Percentiles rank a stretch among this genome's conserved stretches.
These are phyloP conservation scores for Aureobasidium sp. DNA, from an alignment of 2,329 filamentous ascomycete species.

Conservation along the genomic window DNA sequence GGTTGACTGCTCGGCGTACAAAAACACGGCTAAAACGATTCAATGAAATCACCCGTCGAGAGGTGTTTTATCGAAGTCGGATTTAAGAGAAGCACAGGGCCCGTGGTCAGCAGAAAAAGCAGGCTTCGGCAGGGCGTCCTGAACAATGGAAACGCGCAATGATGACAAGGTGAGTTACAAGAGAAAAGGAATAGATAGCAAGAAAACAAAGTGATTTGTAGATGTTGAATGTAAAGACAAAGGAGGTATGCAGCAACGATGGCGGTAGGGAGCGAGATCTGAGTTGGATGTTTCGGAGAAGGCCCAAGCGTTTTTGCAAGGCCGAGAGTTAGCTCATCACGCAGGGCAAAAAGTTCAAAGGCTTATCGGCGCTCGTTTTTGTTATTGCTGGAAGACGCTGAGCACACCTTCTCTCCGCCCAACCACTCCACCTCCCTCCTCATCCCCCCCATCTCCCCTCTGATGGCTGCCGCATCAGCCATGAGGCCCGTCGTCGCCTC, in stretches of 20 bases:
- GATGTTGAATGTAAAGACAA: background rate
- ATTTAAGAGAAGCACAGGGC: background rate
- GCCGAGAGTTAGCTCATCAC: background rate
- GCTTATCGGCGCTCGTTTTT: background rate
- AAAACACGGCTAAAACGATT: background rate
- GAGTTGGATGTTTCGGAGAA: background rate
- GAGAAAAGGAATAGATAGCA: background rate
- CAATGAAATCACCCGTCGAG: background rate
- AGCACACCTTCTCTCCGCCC: constrained; percentile 3
- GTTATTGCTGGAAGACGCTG: background rate
- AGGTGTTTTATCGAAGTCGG: background rate
- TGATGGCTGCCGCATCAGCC: constrained; percentile 12
- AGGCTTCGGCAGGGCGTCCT: background rate
- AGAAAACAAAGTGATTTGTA: too few species aligned
- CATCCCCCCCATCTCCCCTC: background rate
- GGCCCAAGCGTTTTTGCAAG: background rate
- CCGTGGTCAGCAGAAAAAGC: background rate
- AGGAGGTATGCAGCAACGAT: background rate
- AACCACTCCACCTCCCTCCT: background rate
- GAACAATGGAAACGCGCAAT: background rate
- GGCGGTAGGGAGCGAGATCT: background rate
- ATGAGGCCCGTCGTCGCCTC: constrained; percentile 16
- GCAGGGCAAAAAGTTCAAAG: background rate
- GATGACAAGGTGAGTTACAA: background rate
- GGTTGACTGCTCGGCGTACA: background rate